Conservation (phyloP, 2,329 filamentous ascomycete genomes). For the Fusarium phyllophilum region DNA sequence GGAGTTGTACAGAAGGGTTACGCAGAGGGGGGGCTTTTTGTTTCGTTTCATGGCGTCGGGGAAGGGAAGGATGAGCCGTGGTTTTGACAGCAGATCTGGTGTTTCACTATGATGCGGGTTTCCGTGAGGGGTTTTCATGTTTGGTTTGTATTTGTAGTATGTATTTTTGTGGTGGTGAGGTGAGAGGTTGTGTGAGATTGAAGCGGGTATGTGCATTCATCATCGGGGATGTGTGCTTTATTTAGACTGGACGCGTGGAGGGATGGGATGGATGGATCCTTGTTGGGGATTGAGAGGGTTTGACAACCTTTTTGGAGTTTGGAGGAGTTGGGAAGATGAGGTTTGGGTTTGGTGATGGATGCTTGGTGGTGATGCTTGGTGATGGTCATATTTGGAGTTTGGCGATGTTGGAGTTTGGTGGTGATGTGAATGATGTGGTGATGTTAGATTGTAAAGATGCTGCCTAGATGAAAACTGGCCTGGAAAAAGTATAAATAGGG, state of each 20-base stretch:
- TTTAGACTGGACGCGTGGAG: neutral
- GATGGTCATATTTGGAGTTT: neutral
- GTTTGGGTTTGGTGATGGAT: neutral
- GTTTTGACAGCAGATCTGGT: constrained; percentile 33
- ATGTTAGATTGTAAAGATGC: neutral
- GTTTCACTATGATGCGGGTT: constrained; percentile 19
- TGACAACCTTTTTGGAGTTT: neutral
- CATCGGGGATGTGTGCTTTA: neutral
- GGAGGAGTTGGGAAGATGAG: neutral
- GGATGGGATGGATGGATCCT: neutral
- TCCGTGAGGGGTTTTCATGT: constrained; percentile 1
- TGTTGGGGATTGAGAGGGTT: neutral
- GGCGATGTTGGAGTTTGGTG: neutral
- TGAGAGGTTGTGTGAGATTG: neutral
- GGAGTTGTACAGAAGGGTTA: neutral
- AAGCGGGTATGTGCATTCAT: constrained; percentile 10
- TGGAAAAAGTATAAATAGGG: neutral
- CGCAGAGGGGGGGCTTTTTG: neutral
- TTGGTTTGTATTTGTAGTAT: neutral
- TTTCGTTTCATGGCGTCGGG: constrained; percentile 18
- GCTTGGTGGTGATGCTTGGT: neutral
- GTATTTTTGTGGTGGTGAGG: neutral
- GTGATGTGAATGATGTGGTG: neutral
- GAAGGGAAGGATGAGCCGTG: constrained; percentile 29
- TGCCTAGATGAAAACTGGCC: neutral